A percentile compares a stretch with the other conserved stretches of the same genome.
phyloP scores from a whole-genome alignment of 768 basidiomycete species.

The Termitomyces sp. region DNA sequence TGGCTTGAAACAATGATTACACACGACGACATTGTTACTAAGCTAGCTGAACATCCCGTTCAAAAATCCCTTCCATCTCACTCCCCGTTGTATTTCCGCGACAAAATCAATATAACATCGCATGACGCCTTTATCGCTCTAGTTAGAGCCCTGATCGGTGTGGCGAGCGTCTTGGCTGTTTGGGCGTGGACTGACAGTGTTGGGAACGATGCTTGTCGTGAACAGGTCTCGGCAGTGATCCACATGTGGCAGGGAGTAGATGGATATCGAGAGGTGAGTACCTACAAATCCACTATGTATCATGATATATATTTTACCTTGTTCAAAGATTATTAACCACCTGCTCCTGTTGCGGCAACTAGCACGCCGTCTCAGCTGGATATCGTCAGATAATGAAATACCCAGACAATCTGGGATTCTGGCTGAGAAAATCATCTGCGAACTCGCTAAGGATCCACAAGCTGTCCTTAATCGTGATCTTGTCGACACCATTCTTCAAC shows the following conservation, averaged over 20 bases:
- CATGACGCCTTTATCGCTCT: conserved; percentile 61
- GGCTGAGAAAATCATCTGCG: conserved; percentile 62
- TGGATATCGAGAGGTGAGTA: conserved; percentile 65
- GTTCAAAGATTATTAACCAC: conserved; percentile 61
- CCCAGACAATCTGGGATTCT: conserved; percentile 61
- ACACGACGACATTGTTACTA: conserved; percentile 45
- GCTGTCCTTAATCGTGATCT: conserved; percentile 57
- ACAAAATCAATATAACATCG: conserved; percentile 21
- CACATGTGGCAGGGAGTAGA: conserved; percentile 61
- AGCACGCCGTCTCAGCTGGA: conserved; percentile 66
- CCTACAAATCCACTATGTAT: neutral
- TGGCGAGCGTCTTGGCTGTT: conserved; percentile 61
- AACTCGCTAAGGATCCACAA: conserved; percentile 54
- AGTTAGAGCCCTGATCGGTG: conserved; percentile 61
- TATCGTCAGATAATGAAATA: conserved; percentile 54
- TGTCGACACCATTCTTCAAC: conserved; percentile 49
- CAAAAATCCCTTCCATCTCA: conserved; percentile 24
- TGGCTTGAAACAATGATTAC: conserved; percentile 67
- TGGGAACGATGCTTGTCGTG: conserved; percentile 56
- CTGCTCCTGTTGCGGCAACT: conserved; percentile 68
- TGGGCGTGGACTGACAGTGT: conserved; percentile 80
- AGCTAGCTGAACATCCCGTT: conserved; percentile 36
- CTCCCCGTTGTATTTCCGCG: conserved; percentile 34
- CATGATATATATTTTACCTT: conserved; percentile 7
- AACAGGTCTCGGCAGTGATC: conserved; percentile 56